These are phyloP conservation scores for Metroxylon sagu DNA, from an alignment of 176 grass and related monocot genomes.

Conservation along the genomic window DNA sequence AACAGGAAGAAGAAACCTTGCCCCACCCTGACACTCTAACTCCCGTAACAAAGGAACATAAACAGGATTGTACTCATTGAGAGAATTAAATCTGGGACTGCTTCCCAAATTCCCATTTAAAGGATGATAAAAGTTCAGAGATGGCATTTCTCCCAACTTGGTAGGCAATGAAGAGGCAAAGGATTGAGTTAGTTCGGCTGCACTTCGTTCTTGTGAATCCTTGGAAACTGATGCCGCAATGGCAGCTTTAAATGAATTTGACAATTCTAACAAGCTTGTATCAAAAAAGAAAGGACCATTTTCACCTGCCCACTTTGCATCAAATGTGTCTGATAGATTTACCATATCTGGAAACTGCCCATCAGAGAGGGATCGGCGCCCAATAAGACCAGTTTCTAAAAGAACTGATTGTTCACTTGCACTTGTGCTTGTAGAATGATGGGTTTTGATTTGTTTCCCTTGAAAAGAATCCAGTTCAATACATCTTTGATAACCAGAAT, in stretches of 20 bases:
- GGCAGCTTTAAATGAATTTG: neutral
- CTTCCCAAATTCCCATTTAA: slow-evolving; percentile 63
- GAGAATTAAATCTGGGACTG: slow-evolving; percentile 40
- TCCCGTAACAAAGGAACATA: slow-evolving; percentile 42
- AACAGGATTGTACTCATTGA: slow-evolving; percentile 46
- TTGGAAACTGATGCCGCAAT: slow-evolving; percentile 26
- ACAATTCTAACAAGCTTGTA: slow-evolving; percentile 29
- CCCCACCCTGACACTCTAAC: slow-evolving; percentile 49
- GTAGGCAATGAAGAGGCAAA: slow-evolving; percentile 39
- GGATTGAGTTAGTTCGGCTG: slow-evolving; percentile 30
- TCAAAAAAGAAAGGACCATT: slow-evolving; percentile 38
- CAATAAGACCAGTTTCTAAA: slow-evolving; percentile 45
- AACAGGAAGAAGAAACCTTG: slow-evolving; percentile 72
- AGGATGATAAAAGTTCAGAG: slow-evolving; percentile 51
- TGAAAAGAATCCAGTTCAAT: slow-evolving; percentile 36
- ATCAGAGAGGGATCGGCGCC: slow-evolving; percentile 74
- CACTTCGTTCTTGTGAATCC: slow-evolving; percentile 43
- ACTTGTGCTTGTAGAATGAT: slow-evolving; percentile 56
- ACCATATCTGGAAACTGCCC: slow-evolving; percentile 67
- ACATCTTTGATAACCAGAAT: slow-evolving; percentile 23
- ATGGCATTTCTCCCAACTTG: slow-evolving; percentile 62
- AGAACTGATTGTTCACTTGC: slow-evolving; percentile 35
- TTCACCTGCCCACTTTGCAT: slow-evolving; percentile 79
- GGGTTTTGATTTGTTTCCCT: slow-evolving; percentile 31
- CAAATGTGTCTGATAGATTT: slow-evolving; percentile 68